Base-by-base conservation (phyloP, 1,139 yeast species). In the Insectozyma bohioensis region DNA sequence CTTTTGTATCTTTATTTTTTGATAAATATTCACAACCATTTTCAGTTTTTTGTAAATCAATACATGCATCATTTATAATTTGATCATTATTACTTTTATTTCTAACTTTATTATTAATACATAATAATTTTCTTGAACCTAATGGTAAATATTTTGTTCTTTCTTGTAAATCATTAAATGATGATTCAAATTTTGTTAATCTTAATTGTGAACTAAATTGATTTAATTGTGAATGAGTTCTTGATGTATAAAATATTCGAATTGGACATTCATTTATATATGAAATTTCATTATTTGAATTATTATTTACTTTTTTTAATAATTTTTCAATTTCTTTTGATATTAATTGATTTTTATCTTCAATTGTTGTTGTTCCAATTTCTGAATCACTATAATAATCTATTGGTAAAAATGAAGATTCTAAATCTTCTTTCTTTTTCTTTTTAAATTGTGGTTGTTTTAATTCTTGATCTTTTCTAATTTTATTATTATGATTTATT, bases 201-300 rank as follows among this genome's bases (percentile, higher is more conserved):
- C 67, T 57, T 30, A 90, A 58, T 47, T 92, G 97, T 14, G 78
- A 75, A 0, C 90, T 77, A 52, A 90, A 85, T 49, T 90, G 98
- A 30, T 71, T 71, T 35, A 90, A 61, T 52, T 90, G 98, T 0
- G 97, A 86, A 51, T 90, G 97, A 0, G 98, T 90, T 54, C 98
- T 65, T 1, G 97, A 87, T 0, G 95, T 72, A 51, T 80, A 88
- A 45, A 61, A 75, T 0, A 67, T 59, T 45, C 78, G 78, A 0
- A 67, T 49, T 1, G 75, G 72, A 28, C 74, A 72, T 16, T 60
- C 56, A 24, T 58, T 56, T 2, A 52, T 40, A 17, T 39, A 4
- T 46, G 49, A 5, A n/a, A n/a, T n/a, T n/a, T n/a, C n/a, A n/a
- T n/a, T n/a, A n/a, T 31, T 37, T 2, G 41, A 27, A 5, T 45